Conservation (phyloP, 371 early-diverging fungal species). For the Nematocida sp. region DNA sequence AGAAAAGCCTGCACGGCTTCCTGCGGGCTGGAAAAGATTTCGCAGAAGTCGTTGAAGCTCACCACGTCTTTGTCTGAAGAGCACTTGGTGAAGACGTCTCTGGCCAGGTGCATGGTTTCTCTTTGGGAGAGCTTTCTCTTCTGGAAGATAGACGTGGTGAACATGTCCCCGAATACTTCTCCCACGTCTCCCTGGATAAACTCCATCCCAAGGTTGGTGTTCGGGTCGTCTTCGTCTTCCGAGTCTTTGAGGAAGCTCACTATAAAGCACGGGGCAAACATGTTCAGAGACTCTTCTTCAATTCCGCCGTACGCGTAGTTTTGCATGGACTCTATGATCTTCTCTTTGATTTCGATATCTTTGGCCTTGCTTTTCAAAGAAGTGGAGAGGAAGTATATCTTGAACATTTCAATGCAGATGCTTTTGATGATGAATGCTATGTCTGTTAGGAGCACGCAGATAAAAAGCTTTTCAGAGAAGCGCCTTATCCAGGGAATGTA, state of each 20-base stretch:
- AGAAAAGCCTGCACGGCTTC: constrained; percentile 59
- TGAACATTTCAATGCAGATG: constrained; percentile 54
- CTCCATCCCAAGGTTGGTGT: constrained; percentile 6
- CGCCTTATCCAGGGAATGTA: constrained; percentile 22
- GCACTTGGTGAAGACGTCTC: constrained; percentile 61
- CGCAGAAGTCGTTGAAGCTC: constrained; percentile 58
- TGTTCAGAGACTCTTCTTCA: constrained; percentile 38
- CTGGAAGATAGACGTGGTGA: constrained; percentile 30
- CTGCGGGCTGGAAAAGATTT: constrained; percentile 61
- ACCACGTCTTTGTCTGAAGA: constrained; percentile 42
- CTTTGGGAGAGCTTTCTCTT: constrained; percentile 36
- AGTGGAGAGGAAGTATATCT: constrained; percentile 53
- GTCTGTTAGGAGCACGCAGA: constrained; percentile 50
- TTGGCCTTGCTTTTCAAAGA: constrained; percentile 57
- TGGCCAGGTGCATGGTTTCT: constrained; percentile 60
- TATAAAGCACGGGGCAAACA: background rate
- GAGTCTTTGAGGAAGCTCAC: background rate
- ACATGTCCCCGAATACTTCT: constrained; percentile 56
- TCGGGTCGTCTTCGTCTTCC: constrained; percentile 33
- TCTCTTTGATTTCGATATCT: constrained; percentile 60
- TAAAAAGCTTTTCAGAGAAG: constrained; percentile 28
- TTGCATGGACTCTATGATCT: constrained; percentile 58
- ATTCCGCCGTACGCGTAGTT: constrained; percentile 59
- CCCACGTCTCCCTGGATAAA: constrained; percentile 22
- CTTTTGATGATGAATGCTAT: constrained; percentile 39